phyloP scores from a whole-genome alignment of 495 filamentous ascomycete genomes.

The Aspergillus wentii region DNA sequence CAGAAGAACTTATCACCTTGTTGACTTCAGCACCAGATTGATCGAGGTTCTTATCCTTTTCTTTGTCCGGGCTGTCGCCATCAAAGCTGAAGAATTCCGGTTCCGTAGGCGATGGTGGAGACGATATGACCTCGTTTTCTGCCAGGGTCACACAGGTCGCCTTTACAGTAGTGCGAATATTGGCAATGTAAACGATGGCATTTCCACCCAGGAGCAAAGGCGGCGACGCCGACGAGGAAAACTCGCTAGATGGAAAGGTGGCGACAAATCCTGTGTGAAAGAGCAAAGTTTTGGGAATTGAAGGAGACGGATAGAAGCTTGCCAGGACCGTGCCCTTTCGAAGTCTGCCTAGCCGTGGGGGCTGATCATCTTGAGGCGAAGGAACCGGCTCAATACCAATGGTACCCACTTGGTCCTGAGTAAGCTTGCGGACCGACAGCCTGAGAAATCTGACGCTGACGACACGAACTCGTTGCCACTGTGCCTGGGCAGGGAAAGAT shows the following conservation, averaged over 20 bases:
- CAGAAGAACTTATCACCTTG: constrained; percentile 20
- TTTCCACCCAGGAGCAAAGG: constrained; percentile 52
- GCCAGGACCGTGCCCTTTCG: constrained; percentile 83
- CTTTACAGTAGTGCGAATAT: constrained; percentile 74
- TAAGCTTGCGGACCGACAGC: constrained; percentile 71
- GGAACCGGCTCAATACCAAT: constrained; percentile 67
- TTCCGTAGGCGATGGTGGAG: constrained; percentile 25
- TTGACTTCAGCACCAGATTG: constrained; percentile 18
- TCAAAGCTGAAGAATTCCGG: constrained; percentile 65
- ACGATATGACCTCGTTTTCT: constrained; percentile 26
- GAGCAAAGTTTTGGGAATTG: constrained; percentile 33
- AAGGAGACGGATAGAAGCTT: constrained; percentile 41
- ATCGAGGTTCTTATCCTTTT: constrained; percentile 23
- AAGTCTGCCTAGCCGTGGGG: constrained; percentile 42
- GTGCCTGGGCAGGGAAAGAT: constrained; percentile 19
- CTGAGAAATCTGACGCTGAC: constrained; percentile 85
- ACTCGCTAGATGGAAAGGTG: constrained; percentile 36
- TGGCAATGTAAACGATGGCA: constrained; percentile 80
- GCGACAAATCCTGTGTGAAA: constrained; percentile 46
- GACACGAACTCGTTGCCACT: constrained; percentile 75
- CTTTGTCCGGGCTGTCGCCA: constrained; percentile 44
- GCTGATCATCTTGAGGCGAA: constrained; percentile 14
- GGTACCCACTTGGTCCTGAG: constrained; percentile 82
- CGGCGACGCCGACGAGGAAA: constrained; percentile 32
- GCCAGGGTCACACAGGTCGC: constrained; percentile 52